Evolutionary conservation across 768 basidiomycete species (phyloP).

Genomic region (Podaxis sp.): DNA sequence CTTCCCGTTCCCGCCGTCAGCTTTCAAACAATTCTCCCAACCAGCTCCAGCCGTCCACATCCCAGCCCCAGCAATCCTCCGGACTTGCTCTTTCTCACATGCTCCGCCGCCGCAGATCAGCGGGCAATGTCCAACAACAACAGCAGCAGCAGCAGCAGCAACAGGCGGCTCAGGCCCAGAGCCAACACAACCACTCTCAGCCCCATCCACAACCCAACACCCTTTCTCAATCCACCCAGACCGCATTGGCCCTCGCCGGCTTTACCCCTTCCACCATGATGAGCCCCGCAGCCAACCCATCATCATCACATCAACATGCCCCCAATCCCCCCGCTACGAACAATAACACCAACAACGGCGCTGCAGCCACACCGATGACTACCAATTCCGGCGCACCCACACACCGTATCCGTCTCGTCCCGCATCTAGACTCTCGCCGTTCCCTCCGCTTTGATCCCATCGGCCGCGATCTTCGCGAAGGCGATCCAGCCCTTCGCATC

Average conservation of each 20-base stretch:
- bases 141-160: constrained; percentile 22
- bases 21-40: constrained; percentile 13
- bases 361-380: not conserved
- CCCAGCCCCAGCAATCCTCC: constrained; percentile 18
- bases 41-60: constrained; percentile 27
- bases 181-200: not conserved
- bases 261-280: not conserved
- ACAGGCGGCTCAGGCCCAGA: constrained; percentile 1
- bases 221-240: not conserved
- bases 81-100: constrained; percentile 58
- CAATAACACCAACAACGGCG: not conserved
- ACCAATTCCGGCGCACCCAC: constrained; percentile 13
- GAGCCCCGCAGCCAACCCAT: constrained; percentile 1
- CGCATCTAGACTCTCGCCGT: constrained; percentile 88
- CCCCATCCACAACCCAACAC: not conserved
- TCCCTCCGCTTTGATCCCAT: constrained; percentile 93
- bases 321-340: constrained; percentile 1
- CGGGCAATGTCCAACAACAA: constrained; percentile 45
- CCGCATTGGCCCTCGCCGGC: not conserved
- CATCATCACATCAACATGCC: constrained; percentile 15
- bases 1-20: not conserved
- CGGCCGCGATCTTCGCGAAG: constrained; percentile 75
- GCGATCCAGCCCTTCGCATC: constrained; percentile 75
- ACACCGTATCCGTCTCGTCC: constrained; percentile 90
- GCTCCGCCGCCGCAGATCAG: constrained; percentile 61